Evolutionary conservation across 2,329 filamentous ascomycete genomes (phyloP).

Genomic region (Scorias spongiosa): DNA sequence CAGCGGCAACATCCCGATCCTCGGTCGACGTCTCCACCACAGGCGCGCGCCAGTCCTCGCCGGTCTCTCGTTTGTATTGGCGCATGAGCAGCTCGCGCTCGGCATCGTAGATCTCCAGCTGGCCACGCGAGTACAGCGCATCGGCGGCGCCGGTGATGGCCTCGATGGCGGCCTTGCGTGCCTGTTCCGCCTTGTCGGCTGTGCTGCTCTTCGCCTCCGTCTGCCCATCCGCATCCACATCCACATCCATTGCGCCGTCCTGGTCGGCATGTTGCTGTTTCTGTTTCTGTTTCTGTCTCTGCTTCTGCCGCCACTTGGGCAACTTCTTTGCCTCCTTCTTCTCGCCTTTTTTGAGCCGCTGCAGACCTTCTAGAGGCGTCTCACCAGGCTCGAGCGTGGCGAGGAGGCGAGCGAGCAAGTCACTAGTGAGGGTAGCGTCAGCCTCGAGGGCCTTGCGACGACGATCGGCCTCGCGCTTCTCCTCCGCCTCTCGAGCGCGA

Average conservation of each 20-base stretch:
- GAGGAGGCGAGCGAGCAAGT: slow-evolving; percentile 62
- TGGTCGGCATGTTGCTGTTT: too few relatives aligned
- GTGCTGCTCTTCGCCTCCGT: slow-evolving; percentile 18
- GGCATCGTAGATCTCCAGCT: slow-evolving; percentile 81
- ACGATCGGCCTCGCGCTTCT: slow-evolving; percentile 66
- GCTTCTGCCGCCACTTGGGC: slow-evolving; percentile 49
- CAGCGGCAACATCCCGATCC: slow-evolving; percentile 5
- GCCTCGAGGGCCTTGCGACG: slow-evolving; percentile 56
- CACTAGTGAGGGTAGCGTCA: slow-evolving; percentile 57
- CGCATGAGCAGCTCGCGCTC: slow-evolving; percentile 72
- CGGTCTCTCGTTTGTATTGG: slow-evolving; percentile 71
- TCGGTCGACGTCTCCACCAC: slow-evolving; percentile 9
- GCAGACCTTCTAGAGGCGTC: slow-evolving; percentile 75
- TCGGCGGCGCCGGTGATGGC: slow-evolving; percentile 81
- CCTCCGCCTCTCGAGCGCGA: slow-evolving; percentile 70
- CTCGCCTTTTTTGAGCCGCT: slow-evolving; percentile 43
- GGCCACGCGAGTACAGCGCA: slow-evolving; percentile 65
- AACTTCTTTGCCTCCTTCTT: slow-evolving; percentile 42
- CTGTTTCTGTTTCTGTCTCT: slow-evolving; percentile 27
- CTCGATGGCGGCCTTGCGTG: slow-evolving; percentile 60
- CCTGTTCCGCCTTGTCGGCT: slow-evolving; percentile 50
- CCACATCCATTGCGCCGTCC: slow-evolving; percentile 39
- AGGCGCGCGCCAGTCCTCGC: slow-evolving; percentile 59
- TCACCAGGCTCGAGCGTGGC: slow-evolving; percentile 61
- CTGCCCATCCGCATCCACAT: slow-evolving; percentile 40